Base-by-base conservation (phyloP, 2,329 filamentous ascomycete genomes). In the Atkinsonella hypoxylon region DNA sequence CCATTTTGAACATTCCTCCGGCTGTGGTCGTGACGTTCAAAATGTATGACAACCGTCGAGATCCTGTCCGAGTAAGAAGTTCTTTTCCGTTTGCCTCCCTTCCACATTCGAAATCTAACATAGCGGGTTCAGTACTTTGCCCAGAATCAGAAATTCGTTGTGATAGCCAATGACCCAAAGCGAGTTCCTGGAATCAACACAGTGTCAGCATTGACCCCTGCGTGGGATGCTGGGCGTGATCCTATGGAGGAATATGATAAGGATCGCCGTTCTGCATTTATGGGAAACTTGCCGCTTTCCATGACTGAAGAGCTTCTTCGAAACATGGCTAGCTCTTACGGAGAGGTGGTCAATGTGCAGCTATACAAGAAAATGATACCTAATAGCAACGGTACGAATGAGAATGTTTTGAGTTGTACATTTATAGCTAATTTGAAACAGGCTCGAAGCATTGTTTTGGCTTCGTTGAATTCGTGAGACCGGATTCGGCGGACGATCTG, bases 41-140 rank as follows among this genome's bases (percentile, higher is more conserved):
- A 40, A 68, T 67, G 54, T 82, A 77, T 47, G 74, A 81, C 52
- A 64, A 72, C 3, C 65, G 63, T 22, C 70, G 78, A 20, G 71
- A 78, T 51, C 70, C 78, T 4, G 64, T 72, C 31, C 58, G 64
- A 26, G 76, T 78, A 64, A 66, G 74, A 18, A 20, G 26, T 10
- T 18, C 38, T 17, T 41, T 40, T n/a, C 38, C 15, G 5, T 31
- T 11, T 10, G n/a, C 13, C 30, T 17, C 30, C 11, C 26, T 12
- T 47, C 12, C 5, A 38, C 9, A 45, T 12, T 17, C 34, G 11
- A 11, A 6, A 31, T 26, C 26, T 49, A 32, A 30, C 18, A 44
- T n/a, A 38, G 31, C 26, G 39, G 2, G 8, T 20, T 8, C 18
- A 54, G 53, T 54, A 50, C 46, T 54, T 54, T 32, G 47, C 50